These are phyloP conservation scores for Ophiostoma piceae DNA, from an alignment of 2,329 filamentous ascomycete genomes.

Conservation along the genomic window DNA sequence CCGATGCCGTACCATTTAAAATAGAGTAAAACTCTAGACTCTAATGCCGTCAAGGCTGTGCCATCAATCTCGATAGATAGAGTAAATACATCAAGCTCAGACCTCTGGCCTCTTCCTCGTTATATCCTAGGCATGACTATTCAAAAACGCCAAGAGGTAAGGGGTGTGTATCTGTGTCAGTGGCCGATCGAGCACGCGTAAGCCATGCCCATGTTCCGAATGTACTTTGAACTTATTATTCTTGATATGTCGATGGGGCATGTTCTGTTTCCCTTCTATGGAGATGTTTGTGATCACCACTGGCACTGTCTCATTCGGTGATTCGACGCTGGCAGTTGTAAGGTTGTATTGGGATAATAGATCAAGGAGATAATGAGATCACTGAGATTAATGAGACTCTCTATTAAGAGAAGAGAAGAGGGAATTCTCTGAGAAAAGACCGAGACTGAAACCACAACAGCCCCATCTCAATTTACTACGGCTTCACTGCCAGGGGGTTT, in stretches of 20 bases:
- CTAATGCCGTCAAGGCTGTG: neutral
- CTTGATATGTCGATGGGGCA: neutral
- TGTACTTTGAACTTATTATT: neutral
- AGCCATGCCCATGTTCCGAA: slow-evolving; percentile 17
- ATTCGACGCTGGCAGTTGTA: neutral
- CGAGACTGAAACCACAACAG: neutral
- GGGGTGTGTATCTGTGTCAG: slow-evolving; percentile 5
- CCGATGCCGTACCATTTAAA: neutral
- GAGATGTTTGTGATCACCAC: slow-evolving; percentile 1
- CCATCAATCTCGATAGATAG: neutral
- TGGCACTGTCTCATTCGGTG: neutral
- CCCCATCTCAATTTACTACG: neutral
- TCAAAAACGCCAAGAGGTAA: slow-evolving; percentile 16
- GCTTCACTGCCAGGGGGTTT: neutral
- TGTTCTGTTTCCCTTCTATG: slow-evolving; percentile 2
- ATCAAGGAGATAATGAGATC: no score
- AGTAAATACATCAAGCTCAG: neutral
- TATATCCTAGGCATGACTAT: slow-evolving; percentile 8
- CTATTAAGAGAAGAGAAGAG: neutral
- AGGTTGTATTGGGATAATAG: neutral
- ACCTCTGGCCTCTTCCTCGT: neutral
- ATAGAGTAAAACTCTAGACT: neutral
- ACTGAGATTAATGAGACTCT: neutral
- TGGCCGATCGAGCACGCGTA: slow-evolving; percentile 13
- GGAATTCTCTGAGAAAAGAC: neutral